phyloP scores from a whole-genome alignment of 352 stramenopile species.

The Globisporangium alternatum region DNA sequence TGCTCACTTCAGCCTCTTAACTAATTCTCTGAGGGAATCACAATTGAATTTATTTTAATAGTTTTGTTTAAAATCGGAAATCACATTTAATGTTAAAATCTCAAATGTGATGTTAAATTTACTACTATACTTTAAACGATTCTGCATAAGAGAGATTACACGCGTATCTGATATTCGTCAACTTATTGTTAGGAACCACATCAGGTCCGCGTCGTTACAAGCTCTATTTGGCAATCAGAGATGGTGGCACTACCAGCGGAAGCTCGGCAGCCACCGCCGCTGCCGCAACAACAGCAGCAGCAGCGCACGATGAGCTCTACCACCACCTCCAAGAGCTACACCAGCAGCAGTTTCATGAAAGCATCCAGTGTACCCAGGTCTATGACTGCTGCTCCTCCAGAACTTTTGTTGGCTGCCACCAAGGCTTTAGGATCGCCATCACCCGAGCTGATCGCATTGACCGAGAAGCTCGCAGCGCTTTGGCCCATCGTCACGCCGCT shows the following conservation, averaged over 20 bases:
- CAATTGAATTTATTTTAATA: no score
- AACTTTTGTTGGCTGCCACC: background rate
- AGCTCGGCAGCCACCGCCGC: background rate
- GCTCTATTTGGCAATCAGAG: constrained; percentile 3
- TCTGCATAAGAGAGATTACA: no score
- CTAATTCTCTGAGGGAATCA: no score
- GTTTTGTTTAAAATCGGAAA: no score
- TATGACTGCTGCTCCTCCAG: background rate
- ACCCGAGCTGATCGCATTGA: background rate
- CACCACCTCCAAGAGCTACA: background rate
- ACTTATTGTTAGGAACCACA: background rate
- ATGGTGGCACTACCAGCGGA: background rate
- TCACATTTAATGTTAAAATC: no score
- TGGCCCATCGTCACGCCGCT: background rate
- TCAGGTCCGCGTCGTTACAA: constrained; percentile 6
- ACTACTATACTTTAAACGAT: no score
- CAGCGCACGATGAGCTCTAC: background rate
- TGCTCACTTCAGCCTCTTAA: no score
- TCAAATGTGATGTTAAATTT: no score
- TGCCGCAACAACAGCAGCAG: background rate
- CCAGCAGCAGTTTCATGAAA: background rate
- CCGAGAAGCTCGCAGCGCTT: constrained; percentile 7
- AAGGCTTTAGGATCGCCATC: background rate
- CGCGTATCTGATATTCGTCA: background rate
- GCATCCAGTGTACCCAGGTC: background rate